Evolutionary conservation across 208 protist genomes (phyloP), one percentile per base, ranked within the genome.

Genomic region (Jaenimonas drosophilae): DNA sequence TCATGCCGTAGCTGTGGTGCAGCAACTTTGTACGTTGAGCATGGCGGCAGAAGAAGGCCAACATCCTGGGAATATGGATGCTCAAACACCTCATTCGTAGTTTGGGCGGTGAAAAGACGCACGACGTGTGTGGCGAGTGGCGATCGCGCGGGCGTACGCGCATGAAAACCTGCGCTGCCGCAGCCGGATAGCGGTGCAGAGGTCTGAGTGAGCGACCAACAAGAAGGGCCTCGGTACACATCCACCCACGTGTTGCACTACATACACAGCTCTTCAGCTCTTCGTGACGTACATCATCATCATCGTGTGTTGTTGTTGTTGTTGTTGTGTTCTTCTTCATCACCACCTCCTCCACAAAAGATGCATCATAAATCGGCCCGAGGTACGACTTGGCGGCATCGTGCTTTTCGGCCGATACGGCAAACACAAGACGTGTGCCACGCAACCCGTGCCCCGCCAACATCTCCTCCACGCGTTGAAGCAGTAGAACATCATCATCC

Each of bases 201-300:
- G 64, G 58, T 0, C 78, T 73, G 31, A 82, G 54, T 30, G 66
- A 70, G 49, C 78, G 78, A 40, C 78, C 73, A 0, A 69, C 63
- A 12, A 88, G 49, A 0, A 77, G 65, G 3, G 70, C 73, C 17
- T 63, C 60, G 12, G 55, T 38, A 20, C 52, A 49, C 28, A 53
- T 27, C 66, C 66, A 75, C 20, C 41, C 47, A n/a, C n/a, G 5
- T 43, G 50, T 21, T 21, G 34, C 55, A 45, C 58, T 9, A 53
- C 37, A n/a, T 44, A 4, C 20, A 17, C 1, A 7, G 33, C 40
- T n/a, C 11, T 7, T 11, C 37, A 7, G n/a, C n/a, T 42, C n/a
- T 9, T 20, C 7, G 7, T 42, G 37, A 42, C 37, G 37, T n/a
- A n/a, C n/a, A n/a, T n/a, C n/a, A n/a, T n/a, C n/a, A n/a, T n/a